Evolutionary conservation across 208 protist species (phyloP), one percentile per base, ranked within the genome.

Genomic region (Tritrichomonas foetus): DNA sequence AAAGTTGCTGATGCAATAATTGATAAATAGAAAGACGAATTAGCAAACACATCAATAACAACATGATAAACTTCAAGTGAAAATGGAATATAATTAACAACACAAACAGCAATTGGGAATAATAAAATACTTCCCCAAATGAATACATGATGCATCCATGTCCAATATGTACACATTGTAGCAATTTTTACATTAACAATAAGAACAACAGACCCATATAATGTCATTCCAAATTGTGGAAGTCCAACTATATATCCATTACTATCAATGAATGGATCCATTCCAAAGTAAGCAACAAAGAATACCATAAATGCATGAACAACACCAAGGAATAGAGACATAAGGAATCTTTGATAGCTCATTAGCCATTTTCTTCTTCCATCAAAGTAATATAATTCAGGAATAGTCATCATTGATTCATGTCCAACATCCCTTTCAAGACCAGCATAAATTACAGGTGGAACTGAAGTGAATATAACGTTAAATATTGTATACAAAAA

Each of bases 391-490:
- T 75, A 69, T 9, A 72, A 53, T 3, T 94, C 64, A 2, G 78
- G 64, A 30, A 27, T 25, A 93, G 94, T 82, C 47, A 95, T 94
- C 36, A 94, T 78, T 27, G 93, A 44, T 3, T 49, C 64, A n/a
- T 80, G 33, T 84, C 84, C 33, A 8, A 95, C 80, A 94, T 94
- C 93, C 93, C 93, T 20, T 11, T 94, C 93, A 64, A 93, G 8
- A n/a, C 53, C 50, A 9, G 72, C 93, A 75, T 92, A 94, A 39
- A 80, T n/a, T 33, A 94, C 41, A n/a, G 66, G 11, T 25, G 94
- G 94, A 41, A 94, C 53, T 36, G 94, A 47, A 5, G 94, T 95
- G 61, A 95, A 95, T 8, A 80, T 25, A 27, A 95, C 64, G 41
- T 95, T 95, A 27, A 94, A 94, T 13, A 61, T 30, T 1, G 94